Conservation (phyloP, 1,284 basidiomycete genomes). For the Vanrija pseudolonga region DNA sequence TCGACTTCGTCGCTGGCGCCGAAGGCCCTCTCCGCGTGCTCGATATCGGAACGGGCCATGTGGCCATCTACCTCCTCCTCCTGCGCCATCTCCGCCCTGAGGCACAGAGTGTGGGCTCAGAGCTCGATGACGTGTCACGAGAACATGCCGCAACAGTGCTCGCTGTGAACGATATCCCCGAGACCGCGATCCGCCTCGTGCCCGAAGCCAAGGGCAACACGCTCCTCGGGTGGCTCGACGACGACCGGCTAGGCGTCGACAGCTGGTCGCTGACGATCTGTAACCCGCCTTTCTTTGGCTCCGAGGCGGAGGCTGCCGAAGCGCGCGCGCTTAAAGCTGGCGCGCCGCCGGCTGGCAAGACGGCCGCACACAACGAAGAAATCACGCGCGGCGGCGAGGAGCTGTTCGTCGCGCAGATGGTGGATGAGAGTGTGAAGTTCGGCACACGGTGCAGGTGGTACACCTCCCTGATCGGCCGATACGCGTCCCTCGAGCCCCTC, state of each 20-base stretch:
- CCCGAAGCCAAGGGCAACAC: background rate
- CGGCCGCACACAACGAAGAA: conserved; percentile 79
- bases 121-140: conserved; percentile 64
- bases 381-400: conserved; percentile 81
- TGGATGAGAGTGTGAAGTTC: conserved; percentile 63
- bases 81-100: conserved; percentile 57
- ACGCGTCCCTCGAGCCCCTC: conserved; percentile 65
- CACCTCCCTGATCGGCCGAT: conserved; percentile 84
- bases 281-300: conserved; percentile 90
- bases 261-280: conserved; percentile 70
- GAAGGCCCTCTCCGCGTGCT: conserved; percentile 40
- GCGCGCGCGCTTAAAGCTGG: conserved; percentile 62
- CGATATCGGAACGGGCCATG: conserved; percentile 79
- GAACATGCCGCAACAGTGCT: conserved; percentile 59
- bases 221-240: background rate
- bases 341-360: conserved; percentile 69
- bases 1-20: conserved; percentile 55
- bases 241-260: background rate
- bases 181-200: background rate
- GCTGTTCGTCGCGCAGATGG: conserved; percentile 70
- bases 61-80: conserved; percentile 83
- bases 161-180: conserved; percentile 54
- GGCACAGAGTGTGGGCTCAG: conserved; percentile 64
- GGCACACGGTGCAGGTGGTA: conserved; percentile 59
- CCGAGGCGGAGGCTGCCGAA: conserved; percentile 61